Conservation (phyloP, 2,329 filamentous ascomycete genomes). For the Cordyceps farinosa region DNA sequence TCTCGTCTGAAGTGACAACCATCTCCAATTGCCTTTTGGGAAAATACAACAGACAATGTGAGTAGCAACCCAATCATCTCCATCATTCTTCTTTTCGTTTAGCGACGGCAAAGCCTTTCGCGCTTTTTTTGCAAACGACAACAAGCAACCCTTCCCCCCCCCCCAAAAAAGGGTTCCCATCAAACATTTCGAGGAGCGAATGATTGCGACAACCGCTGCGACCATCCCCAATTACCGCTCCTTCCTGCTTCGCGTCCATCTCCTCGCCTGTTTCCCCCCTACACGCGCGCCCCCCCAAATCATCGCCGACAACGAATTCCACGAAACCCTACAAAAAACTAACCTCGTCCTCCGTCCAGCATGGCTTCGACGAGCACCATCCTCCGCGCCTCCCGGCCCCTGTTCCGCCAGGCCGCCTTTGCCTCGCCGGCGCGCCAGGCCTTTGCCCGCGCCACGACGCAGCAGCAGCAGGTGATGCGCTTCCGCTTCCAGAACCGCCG, state of each 20-base stretch:
- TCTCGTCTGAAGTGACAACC: not conserved
- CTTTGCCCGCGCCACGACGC: constrained; percentile 41
- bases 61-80: not conserved
- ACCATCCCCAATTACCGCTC: too few relatives aligned
- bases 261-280: not conserved
- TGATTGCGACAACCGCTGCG: not conserved
- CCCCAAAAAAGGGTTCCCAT: not conserved
- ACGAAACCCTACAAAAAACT: not conserved
- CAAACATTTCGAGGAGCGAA: not conserved
- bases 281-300: not conserved
- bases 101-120: not conserved
- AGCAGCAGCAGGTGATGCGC: constrained; percentile 42
- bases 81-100: not conserved
- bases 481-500: constrained; percentile 51
- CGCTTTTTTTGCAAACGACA: not conserved
- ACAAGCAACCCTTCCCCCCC: not conserved
- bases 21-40: not conserved
- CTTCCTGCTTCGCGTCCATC: not conserved
- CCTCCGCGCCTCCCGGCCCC: constrained; percentile 53
- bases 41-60: not conserved
- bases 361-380: constrained; percentile 48
- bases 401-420: constrained; percentile 53
- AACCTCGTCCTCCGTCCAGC: not conserved
- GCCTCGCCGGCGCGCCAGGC: constrained; percentile 52
- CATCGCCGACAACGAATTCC: not conserved